Evolutionary conservation across 345 rosid species (phyloP).

Genomic region (Gossypioides kirkii): DNA sequence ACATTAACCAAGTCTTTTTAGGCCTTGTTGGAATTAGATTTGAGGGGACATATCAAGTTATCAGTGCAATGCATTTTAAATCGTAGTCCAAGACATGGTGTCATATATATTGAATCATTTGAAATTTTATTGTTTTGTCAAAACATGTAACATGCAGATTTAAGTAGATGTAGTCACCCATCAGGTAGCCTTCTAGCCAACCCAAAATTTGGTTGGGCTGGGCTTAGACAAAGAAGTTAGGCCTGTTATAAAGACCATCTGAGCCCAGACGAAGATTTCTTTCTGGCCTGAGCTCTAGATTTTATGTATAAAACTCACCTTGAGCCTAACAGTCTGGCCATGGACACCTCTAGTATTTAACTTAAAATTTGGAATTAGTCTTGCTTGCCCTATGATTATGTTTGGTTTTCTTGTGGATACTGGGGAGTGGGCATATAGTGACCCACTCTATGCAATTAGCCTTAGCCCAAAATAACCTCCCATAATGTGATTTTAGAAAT

Average conservation of each 20-base stretch:
- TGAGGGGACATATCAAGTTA: neutral
- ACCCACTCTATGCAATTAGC: neutral
- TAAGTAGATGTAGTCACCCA: neutral
- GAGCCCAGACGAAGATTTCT: neutral
- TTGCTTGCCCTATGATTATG: neutral
- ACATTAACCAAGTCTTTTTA: neutral
- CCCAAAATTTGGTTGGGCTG: neutral
- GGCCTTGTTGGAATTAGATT: neutral
- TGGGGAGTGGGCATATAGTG: neutral
- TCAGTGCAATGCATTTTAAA: neutral
- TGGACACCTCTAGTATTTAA: neutral
- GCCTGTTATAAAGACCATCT: neutral
- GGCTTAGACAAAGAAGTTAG: neutral
- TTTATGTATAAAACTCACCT: neutral
- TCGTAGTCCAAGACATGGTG: neutral
- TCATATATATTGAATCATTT: neutral
- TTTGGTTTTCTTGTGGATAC: neutral
- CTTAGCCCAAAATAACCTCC: neutral
- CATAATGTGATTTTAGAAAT: neutral
- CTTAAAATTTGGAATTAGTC: neutral
- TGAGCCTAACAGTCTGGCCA: neutral
- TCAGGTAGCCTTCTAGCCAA: neutral
- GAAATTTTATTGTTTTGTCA: neutral
- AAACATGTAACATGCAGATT: slow-evolving; percentile 1
- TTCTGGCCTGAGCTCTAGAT: neutral